Percentiles rank a stretch among this genome's conserved stretches.
These are phyloP conservation scores for Lepidium aucheri DNA, from an alignment of 345 rosid genomes.

Conservation along the genomic window DNA sequence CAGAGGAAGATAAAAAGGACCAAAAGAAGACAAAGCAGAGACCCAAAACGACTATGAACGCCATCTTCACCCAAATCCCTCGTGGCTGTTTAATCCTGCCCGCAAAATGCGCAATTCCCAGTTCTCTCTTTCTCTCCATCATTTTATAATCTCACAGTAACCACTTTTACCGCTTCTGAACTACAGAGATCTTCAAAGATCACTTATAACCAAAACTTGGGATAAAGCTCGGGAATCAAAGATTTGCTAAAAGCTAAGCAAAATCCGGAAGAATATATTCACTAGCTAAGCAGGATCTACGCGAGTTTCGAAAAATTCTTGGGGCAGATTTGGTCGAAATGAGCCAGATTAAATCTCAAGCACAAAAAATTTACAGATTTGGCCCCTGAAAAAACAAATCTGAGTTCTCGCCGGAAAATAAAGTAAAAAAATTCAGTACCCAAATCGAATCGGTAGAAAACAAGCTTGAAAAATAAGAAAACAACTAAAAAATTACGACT, in stretches of 20 bases:
- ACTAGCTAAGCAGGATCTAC: not conserved
- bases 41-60: constrained; percentile 64
- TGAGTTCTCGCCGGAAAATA: not conserved
- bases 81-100: constrained; percentile 72
- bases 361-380: not conserved
- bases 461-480: not conserved
- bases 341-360: constrained; percentile 13
- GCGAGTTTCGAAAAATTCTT: constrained; percentile 9
- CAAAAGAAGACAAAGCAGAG: constrained; percentile 79
- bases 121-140: constrained; percentile 28
- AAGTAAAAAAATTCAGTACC: not conserved
- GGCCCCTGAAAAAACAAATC: not conserved
- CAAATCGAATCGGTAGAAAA: not conserved
- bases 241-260: not conserved
- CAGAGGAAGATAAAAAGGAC: constrained; percentile 62
- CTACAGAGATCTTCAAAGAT: constrained; percentile 11
- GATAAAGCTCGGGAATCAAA: not conserved
- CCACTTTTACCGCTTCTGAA: constrained; percentile 8
- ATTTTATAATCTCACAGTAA: not conserved
- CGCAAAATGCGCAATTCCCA: constrained; percentile 58
- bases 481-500: not conserved
- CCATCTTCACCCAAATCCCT: constrained; percentile 65
- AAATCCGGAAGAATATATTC: not conserved
- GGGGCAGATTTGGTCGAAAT: constrained; percentile 12
- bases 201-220: not conserved